Conservation (phyloP, 495 filamentous ascomycete genomes). For the Penicillium waksmanii region DNA sequence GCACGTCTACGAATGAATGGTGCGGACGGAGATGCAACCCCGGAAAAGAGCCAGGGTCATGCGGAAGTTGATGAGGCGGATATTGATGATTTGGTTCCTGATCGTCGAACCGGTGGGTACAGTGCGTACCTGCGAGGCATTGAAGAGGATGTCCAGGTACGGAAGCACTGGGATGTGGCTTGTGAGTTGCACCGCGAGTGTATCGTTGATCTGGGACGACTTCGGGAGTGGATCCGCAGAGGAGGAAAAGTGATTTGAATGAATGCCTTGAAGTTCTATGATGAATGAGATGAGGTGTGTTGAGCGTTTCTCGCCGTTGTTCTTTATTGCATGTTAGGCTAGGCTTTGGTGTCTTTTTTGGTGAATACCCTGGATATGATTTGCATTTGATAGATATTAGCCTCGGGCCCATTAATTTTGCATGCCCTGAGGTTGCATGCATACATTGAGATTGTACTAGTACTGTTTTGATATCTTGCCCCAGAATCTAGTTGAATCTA, state of each 20-base stretch:
- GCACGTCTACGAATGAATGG: conserved; percentile 31
- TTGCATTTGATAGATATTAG: conserved; percentile 12
- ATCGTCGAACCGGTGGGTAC: conserved; percentile 48
- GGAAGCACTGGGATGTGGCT: conserved; percentile 66
- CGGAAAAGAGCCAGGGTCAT: conserved; percentile 15
- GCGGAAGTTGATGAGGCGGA: conserved; percentile 23
- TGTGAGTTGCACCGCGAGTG: conserved; percentile 65
- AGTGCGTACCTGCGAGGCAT: conserved; percentile 62
- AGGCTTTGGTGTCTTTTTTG: conserved; percentile 12
- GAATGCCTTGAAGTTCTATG: neutral
- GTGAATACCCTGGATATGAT: conserved; percentile 23
- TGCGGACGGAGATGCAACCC: conserved; percentile 21
- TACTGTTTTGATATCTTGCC: neutral
- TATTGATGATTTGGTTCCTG: conserved; percentile 34
- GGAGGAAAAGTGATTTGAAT: conserved; percentile 39
- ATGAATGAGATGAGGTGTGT: conserved; percentile 4
- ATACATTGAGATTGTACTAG: neutral
- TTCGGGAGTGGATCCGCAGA: conserved; percentile 55
- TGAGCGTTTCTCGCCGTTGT: neutral
- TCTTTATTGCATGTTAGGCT: conserved; percentile 8
- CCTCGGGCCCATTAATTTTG: neutral
- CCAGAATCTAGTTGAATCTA: too few relatives aligned
- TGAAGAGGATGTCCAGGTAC: conserved; percentile 65
- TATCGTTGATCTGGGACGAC: conserved; percentile 60
- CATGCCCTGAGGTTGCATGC: neutral